These are phyloP conservation scores for Fusarium bulbicola DNA, from an alignment of 2,329 filamentous ascomycete genomes.

Conservation along the genomic window DNA sequence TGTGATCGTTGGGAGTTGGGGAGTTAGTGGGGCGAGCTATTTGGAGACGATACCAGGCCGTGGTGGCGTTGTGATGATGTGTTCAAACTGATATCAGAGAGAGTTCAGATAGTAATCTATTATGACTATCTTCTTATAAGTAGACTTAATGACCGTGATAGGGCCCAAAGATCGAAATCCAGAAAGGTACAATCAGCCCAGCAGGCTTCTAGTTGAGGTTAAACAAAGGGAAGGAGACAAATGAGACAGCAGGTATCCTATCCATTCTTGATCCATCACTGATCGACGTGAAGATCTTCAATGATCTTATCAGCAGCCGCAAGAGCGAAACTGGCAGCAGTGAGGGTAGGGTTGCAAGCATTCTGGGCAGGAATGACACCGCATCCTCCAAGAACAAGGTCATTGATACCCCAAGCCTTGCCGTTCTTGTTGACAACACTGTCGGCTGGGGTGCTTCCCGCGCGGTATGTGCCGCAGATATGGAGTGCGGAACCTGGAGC, in stretches of 20 bases:
- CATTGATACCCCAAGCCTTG: neutral
- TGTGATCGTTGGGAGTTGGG: neutral
- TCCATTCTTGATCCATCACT: neutral
- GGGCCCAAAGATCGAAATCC: neutral
- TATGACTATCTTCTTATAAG: neutral
- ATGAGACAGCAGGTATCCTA: neutral
- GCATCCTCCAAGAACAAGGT: neutral
- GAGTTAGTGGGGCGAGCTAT: too few species aligned
- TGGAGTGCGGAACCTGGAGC: neutral
- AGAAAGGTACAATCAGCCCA: neutral
- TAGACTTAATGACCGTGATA: neutral
- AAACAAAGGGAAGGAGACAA: neutral
- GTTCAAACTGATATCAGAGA: neutral
- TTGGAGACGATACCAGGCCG: neutral
- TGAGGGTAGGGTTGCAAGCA: slow-evolving; percentile 1
- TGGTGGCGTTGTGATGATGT: neutral
- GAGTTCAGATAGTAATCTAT: neutral
- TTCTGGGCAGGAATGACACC: slow-evolving; percentile 3
- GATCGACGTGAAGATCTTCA: neutral
- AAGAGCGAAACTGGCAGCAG: slow-evolving; percentile 5
- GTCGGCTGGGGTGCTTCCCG: neutral
- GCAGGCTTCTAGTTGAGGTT: too few species aligned
- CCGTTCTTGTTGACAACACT: slow-evolving; percentile 1
- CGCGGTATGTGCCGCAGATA: slow-evolving; percentile 7
- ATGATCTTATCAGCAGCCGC: slow-evolving; percentile 4